phyloP scores from a whole-genome alignment of 2,329 filamentous ascomycete species.

The Huntiella omanensis region DNA sequence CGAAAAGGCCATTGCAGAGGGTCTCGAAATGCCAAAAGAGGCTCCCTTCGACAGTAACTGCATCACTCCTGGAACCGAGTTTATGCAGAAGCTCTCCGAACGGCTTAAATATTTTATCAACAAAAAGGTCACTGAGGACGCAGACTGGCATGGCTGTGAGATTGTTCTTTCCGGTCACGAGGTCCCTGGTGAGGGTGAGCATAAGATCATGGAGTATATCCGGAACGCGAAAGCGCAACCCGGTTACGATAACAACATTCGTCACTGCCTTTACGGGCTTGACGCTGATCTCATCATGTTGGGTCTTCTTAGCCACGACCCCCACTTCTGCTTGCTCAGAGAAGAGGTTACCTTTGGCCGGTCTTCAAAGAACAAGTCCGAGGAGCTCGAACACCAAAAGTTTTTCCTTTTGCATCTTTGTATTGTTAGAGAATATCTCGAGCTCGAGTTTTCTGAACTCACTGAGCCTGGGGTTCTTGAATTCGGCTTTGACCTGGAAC shows the following conservation, averaged over 20 bases:
- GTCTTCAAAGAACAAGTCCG: slow-evolving; percentile 70
- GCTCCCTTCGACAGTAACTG: slow-evolving; percentile 97
- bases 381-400: slow-evolving; percentile 95
- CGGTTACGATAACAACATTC: slow-evolving; percentile 77
- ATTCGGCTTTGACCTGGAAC: slow-evolving; percentile 82
- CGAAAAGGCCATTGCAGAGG: slow-evolving; percentile 80
- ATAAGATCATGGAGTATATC: slow-evolving; percentile 99
- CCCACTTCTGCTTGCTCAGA: slow-evolving; percentile 89
- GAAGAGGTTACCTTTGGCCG: slow-evolving; percentile 97
- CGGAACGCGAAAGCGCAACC: slow-evolving; percentile 91
- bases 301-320: slow-evolving; percentile 89
- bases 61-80: slow-evolving; percentile 88
- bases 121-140: slow-evolving; percentile 94
- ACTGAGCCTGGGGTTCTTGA: slow-evolving; percentile 51
- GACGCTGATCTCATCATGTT: slow-evolving; percentile 98
- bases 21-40: slow-evolving; percentile 83
- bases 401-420: slow-evolving; percentile 96
- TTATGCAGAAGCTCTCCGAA: slow-evolving; percentile 89
- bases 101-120: slow-evolving; percentile 97
- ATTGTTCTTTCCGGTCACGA: slow-evolving; percentile 94
- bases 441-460: slow-evolving; percentile 89
- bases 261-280: slow-evolving; percentile 91
- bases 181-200: slow-evolving; percentile 92
- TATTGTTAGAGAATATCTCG: slow-evolving; percentile 91
- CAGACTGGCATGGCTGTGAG: slow-evolving; percentile 93